phyloP scores from a whole-genome alignment of 768 basidiomycete genomes.

The Podaxis sp. region DNA sequence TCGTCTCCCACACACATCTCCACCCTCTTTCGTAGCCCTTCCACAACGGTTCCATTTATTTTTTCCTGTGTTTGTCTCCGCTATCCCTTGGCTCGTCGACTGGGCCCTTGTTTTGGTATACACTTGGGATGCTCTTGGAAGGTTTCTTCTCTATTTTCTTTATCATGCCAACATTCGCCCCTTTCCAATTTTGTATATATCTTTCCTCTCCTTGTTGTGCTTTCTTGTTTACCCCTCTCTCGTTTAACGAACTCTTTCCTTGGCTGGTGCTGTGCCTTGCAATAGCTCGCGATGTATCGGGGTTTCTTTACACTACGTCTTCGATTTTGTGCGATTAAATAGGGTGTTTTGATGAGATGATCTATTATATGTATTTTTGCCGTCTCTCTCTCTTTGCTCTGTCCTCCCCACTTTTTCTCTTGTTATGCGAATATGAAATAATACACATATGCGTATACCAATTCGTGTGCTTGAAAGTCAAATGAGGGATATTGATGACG shows the following conservation, averaged over 20 bases:
- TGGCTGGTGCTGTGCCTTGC: neutral
- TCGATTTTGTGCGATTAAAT: slow-evolving; percentile 32
- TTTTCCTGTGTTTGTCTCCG: neutral
- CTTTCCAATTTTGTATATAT: neutral
- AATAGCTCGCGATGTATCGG: neutral
- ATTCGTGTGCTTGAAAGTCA: neutral
- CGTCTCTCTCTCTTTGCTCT: slow-evolving; percentile 21
- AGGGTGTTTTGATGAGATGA: slow-evolving; percentile 17
- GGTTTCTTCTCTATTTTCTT: neutral
- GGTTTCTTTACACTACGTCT: slow-evolving; percentile 17
- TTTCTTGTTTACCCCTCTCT: slow-evolving; percentile 6
- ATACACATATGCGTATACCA: slow-evolving; percentile 10
- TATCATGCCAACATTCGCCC: neutral
- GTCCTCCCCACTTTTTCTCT: slow-evolving; percentile 22
- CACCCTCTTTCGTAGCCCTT: neutral
- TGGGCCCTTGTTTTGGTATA: slow-evolving; percentile 2
- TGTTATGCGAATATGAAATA: slow-evolving; percentile 26
- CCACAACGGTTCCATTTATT: neutral
- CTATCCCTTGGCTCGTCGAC: slow-evolving; percentile 1
- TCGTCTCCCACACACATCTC: neutral
- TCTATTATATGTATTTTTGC: slow-evolving; percentile 18
- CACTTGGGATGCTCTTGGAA: slow-evolving; percentile 5
- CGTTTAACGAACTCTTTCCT: neutral
- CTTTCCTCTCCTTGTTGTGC: neutral
- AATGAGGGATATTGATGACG: slow-evolving; percentile 5